Evolutionary conservation across 176 grass and related monocot species (phyloP), one percentile per base, ranked within the genome.

Genomic region (Zea mays): DNA sequence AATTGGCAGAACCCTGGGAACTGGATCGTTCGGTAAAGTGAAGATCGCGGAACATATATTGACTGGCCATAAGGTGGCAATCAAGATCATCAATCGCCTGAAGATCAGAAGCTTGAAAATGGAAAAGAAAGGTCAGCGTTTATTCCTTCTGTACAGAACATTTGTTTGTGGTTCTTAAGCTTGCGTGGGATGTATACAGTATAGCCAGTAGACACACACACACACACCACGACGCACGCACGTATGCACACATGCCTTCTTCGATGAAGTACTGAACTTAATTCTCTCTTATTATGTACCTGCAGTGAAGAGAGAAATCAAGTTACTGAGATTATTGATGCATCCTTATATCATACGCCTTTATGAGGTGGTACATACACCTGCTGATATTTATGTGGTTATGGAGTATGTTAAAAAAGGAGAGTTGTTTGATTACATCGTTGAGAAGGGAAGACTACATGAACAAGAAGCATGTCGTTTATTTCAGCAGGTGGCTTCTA

Each of bases 351-450:
- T 95, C 58, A 89, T 91, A 71, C 86, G 89, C 47, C 86, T 95
- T 65, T 95, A 89, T 85, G 92, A 95, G 81, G 92, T 95, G 7
- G 87, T 89, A 82, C 86, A 95, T 56, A 92, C 89, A 12, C 77
- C 71, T 8, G 78, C 84, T 56, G 88, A 95, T 85, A 95, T 95
- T 72, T 92, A 64, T 77, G 81, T 91, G 74, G 92, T 95, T 57
- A 95, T 95, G 89, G 92, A 95, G 78, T 87, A 95, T 85, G 89
- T 91, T 55, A 91, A 91, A 72, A 89, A 77, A 46, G 92, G 92
- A 27, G 92, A 95, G 62, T 69, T 95, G 7, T 95, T 91, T 55
- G 89, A 95, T 84, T 91, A 95, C 72, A 89, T 95, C 7, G 89
- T 91, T 75, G 92, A 95, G 61, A 95, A 91, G 41, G 92, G 92